A percentile compares a stretch with the other conserved stretches of the same genome.
These are phyloP conservation scores for Rhodotorula sp. DNA, from an alignment of 1,284 basidiomycete genomes.

Conservation along the genomic window DNA sequence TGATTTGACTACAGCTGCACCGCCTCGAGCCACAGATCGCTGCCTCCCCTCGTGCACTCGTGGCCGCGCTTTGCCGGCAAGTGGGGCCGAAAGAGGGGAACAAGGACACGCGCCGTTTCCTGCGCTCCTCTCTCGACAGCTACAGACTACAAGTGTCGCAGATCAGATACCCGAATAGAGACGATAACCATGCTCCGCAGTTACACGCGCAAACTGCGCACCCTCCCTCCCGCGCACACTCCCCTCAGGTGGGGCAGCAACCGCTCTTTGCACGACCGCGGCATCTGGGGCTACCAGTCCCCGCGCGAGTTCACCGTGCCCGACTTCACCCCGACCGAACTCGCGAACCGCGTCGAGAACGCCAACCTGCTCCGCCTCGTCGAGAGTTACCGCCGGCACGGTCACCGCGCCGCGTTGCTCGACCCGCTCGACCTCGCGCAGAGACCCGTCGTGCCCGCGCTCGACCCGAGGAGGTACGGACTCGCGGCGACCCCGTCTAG, in stretches of 20 bases:
- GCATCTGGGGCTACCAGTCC: conserved; percentile 19
- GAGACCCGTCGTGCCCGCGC: conserved; percentile 75
- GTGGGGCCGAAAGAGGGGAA: too few relatives aligned
- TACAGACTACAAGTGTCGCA: neutral
- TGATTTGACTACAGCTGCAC: too few relatives aligned
- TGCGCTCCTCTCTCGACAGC: neutral
- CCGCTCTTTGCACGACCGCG: conserved; percentile 16
- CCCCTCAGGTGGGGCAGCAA: neutral
- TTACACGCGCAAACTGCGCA: neutral
- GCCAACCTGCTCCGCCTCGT: conserved; percentile 80
- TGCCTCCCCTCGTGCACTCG: too few relatives aligned
- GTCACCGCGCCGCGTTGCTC: conserved; percentile 74
- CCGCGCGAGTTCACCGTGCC: conserved; percentile 16
- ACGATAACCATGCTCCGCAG: neutral
- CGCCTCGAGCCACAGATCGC: too few relatives aligned
- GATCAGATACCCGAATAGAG: neutral
- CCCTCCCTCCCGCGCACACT: neutral
- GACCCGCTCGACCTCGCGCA: conserved; percentile 82
- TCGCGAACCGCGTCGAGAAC: conserved; percentile 70
- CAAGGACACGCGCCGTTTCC: neutral
- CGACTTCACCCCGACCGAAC: conserved; percentile 60
- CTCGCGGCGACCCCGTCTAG: conserved; percentile 61
- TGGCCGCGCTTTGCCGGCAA: too few relatives aligned
- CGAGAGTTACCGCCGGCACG: conserved; percentile 74
- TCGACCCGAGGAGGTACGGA: conserved; percentile 74